phyloP scores from a whole-genome alignment of 2,329 filamentous ascomycete species.

The Aspergillus glaucus region DNA sequence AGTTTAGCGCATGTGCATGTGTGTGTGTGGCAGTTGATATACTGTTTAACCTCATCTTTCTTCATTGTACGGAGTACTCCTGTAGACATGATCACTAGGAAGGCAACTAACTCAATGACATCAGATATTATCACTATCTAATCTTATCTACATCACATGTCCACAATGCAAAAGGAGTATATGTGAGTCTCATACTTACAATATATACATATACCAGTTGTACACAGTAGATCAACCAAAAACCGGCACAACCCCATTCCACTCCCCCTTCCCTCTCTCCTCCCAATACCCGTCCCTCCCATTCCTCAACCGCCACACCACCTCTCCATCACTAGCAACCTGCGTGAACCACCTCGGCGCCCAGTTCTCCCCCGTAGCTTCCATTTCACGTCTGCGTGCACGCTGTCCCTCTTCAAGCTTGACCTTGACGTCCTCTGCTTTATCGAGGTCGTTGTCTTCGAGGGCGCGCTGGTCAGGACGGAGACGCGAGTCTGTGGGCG shows the following conservation, averaged over 20 bases:
- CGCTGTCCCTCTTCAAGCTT: conserved; percentile 81
- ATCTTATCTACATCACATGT: no score
- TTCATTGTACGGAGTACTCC: no score
- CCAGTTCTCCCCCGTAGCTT: conserved; percentile 66
- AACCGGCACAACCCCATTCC: conserved; percentile 54
- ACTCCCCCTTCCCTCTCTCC: conserved; percentile 62
- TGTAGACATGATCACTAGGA: no score
- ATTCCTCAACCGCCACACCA: conserved; percentile 63
- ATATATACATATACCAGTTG: no score
- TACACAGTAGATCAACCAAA: conserved; percentile 33
- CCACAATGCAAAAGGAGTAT: no score
- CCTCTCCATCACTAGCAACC: conserved; percentile 47
- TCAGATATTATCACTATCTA: no score
- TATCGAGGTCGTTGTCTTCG: conserved; percentile 74
- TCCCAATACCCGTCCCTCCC: conserved; percentile 95
- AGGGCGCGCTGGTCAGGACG: conserved; percentile 81
- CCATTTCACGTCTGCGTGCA: conserved; percentile 64
- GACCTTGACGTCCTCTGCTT: conserved; percentile 76
- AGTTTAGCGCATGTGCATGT: background rate
- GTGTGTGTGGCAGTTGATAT: no score
- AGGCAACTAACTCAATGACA: no score
- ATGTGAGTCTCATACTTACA: no score
- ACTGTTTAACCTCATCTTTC: no score
- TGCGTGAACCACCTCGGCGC: conserved; percentile 78
- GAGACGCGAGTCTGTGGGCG: conserved; percentile 75